phyloP scores from a whole-genome alignment of 139 green algal genomes.

The Desmodesmus armatus region DNA sequence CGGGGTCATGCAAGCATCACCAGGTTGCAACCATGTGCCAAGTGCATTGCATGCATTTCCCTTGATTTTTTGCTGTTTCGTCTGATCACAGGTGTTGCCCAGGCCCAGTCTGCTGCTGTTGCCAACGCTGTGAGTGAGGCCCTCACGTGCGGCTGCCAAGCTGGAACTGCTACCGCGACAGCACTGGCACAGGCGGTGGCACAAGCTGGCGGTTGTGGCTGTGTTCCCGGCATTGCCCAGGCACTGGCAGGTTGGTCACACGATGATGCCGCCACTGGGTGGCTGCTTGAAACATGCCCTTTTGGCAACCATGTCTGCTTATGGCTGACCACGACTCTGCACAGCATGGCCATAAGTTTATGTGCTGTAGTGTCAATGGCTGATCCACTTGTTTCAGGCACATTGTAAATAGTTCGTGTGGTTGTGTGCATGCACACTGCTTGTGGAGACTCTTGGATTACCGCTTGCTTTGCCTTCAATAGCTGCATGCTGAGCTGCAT shows the following conservation, averaged over 20 bases:
- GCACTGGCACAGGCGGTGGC: constrained; percentile 10
- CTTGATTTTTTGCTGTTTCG: too few relatives aligned
- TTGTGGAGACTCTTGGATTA: too few relatives aligned
- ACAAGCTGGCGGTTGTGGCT: neutral
- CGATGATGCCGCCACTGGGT: too few relatives aligned
- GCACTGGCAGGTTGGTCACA: neutral
- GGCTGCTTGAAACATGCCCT: neutral
- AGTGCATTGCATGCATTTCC: too few relatives aligned
- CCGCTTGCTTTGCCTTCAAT: too few relatives aligned
- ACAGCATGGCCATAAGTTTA: too few relatives aligned
- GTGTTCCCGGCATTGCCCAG: neutral
- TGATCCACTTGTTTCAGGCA: too few relatives aligned
- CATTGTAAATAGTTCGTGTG: neutral
- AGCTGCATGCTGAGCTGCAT: neutral
- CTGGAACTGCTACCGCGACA: neutral
- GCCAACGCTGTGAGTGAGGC: constrained; percentile 2
- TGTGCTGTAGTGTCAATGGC: too few relatives aligned
- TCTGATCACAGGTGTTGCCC: neutral
- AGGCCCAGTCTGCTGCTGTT: neutral
- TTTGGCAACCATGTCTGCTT: too few relatives aligned
- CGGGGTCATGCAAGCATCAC: too few relatives aligned
- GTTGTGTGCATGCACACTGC: neutral
- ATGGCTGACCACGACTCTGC: too few relatives aligned
- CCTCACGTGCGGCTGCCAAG: neutral
- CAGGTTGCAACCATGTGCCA: too few relatives aligned